Conservation (phyloP, 345 rosid genomes). For the Raphanus raphanistrum region DNA sequence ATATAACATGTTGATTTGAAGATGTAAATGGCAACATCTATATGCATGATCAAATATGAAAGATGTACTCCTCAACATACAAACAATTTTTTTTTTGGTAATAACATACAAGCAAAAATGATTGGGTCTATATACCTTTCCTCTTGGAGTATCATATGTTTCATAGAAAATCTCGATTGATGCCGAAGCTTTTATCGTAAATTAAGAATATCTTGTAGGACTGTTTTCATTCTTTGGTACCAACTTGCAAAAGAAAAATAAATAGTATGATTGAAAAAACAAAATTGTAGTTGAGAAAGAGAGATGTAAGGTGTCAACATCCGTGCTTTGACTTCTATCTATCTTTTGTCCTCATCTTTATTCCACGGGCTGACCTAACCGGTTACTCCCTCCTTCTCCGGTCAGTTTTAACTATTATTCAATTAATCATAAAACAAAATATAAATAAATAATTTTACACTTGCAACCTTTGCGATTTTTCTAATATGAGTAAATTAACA, state of each 20-base stretch:
- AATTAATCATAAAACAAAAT: neutral
- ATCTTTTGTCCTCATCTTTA: conserved; percentile 33
- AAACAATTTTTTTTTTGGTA: neutral
- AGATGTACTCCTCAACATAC: conserved; percentile 8
- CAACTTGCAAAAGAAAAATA: conserved; percentile 20
- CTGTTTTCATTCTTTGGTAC: conserved; percentile 5
- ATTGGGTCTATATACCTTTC: conserved; percentile 14
- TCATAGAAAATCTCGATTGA: neutral
- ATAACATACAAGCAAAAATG: conserved; percentile 1
- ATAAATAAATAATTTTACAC: neutral
- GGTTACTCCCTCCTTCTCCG: conserved; percentile 22
- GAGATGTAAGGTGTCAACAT: conserved; percentile 37
- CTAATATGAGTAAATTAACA: neutral
- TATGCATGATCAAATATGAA: neutral
- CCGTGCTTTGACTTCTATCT: conserved; percentile 39
- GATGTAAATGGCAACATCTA: neutral
- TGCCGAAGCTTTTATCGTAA: conserved; percentile 16
- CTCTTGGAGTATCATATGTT: conserved; percentile 25
- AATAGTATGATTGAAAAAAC: neutral
- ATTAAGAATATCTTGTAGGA: conserved; percentile 19
- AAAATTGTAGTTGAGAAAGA: conserved; percentile 40
- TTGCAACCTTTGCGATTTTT: neutral
- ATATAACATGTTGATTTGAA: neutral
- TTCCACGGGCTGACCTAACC: conserved; percentile 37
- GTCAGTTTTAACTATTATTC: conserved; percentile 25